These are phyloP conservation scores for Sugiyamaella xylanicola DNA, from an alignment of 1,139 yeast genomes.

Conservation along the genomic window DNA sequence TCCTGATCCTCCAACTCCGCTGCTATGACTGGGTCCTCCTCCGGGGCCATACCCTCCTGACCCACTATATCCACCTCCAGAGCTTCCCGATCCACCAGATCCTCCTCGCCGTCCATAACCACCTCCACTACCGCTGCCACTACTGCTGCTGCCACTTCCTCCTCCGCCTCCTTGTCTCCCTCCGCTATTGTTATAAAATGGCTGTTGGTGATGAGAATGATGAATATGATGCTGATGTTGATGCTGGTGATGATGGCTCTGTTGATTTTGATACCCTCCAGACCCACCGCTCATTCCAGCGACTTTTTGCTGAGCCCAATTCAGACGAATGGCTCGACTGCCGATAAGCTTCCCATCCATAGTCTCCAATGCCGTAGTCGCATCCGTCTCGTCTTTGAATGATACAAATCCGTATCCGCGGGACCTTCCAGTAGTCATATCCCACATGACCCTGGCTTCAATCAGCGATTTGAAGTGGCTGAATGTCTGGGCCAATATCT, in stretches of 20 bases:
- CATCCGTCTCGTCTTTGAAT: constrained; percentile 65
- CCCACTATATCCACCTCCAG: constrained; percentile 28
- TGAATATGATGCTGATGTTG: constrained; percentile 92
- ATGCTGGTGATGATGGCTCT: constrained; percentile 89
- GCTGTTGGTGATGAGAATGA: constrained; percentile 84
- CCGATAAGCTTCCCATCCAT: constrained; percentile 77
- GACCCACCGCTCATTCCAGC: constrained; percentile 64
- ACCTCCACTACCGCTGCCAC: too few species aligned
- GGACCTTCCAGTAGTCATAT: constrained; percentile 89
- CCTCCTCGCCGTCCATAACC: constrained; percentile 37
- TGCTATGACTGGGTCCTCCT: background rate
- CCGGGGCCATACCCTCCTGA: too few species aligned
- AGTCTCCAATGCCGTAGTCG: constrained; percentile 68
- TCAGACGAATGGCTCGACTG: constrained; percentile 77
- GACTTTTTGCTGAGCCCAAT: constrained; percentile 81
- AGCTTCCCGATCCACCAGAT: constrained; percentile 39
- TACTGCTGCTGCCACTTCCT: constrained; percentile 41
- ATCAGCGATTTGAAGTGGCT: constrained; percentile 60
- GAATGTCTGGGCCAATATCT: constrained; percentile 61
- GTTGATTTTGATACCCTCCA: constrained; percentile 81
- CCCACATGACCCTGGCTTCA: constrained; percentile 97
- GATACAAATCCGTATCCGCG: constrained; percentile 95
- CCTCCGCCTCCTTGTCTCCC: constrained; percentile 49
- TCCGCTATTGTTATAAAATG: constrained; percentile 45
- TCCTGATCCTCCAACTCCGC: background rate